Evolutionary conservation across 148 eudicot species (phyloP).

Genomic region (Rhododendron vialii): DNA sequence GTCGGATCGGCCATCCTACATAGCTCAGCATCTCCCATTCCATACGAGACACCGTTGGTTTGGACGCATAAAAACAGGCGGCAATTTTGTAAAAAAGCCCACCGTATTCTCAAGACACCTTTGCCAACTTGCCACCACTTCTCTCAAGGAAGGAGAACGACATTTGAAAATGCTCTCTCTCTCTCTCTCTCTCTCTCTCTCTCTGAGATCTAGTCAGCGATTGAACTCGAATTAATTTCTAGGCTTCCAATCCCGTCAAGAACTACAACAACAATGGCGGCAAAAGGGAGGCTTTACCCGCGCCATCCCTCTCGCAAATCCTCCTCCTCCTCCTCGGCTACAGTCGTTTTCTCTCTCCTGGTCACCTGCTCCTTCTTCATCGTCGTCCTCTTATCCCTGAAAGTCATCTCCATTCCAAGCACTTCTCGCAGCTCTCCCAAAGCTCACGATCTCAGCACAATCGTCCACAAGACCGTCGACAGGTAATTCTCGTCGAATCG

Average conservation of each 20-base stretch:
- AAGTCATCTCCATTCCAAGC: conserved; percentile 55
- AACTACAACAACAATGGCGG: conserved; percentile 44
- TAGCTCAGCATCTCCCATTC: no score
- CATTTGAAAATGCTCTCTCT: background rate
- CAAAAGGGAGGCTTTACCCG: conserved; percentile 35
- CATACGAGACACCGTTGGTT: background rate
- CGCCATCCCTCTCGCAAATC: conserved; percentile 41
- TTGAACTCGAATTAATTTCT: background rate
- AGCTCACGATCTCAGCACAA: conserved; percentile 58
- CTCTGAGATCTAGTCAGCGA: conserved; percentile 7
- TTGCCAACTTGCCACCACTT: background rate
- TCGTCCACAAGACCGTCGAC: conserved; percentile 42
- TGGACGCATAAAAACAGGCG: background rate
- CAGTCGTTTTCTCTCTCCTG: conserved; percentile 40
- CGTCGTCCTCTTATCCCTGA: conserved; percentile 56
- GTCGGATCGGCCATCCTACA: no score
- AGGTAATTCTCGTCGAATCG: conserved; percentile 26
- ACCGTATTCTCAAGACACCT: background rate
- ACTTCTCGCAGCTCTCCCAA: conserved; percentile 23
- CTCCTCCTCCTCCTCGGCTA: conserved; percentile 40
- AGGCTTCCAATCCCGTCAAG: background rate
- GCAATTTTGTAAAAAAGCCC: background rate
- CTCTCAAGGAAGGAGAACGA: no score
- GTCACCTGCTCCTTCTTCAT: conserved; percentile 43
- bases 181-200: background rate